A percentile compares a stretch with the other conserved stretches of the same genome.
Evolutionary conservation across 306 rosid species (phyloP).

Genomic region (Rubus parviflorus): DNA sequence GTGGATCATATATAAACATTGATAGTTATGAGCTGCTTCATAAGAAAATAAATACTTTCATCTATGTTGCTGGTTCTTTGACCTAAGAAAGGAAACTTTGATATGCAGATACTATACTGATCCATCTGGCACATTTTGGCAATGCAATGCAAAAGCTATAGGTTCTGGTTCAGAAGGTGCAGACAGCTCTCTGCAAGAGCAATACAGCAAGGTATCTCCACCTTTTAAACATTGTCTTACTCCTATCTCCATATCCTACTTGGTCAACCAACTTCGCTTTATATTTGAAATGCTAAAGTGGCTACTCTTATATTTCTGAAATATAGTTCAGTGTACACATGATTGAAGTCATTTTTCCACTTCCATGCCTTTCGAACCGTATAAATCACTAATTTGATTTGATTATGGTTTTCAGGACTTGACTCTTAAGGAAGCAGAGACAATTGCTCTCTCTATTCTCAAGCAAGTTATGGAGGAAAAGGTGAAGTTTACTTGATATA

Average conservation of each 20-base stretch:
- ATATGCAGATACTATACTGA: constrained; percentile 83
- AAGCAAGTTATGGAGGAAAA: constrained; percentile 99
- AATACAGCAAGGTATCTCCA: constrained; percentile 77
- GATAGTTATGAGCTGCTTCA: not conserved
- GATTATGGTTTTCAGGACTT: constrained; percentile 57
- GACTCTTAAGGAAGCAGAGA: constrained; percentile 92
- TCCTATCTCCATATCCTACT: not conserved
- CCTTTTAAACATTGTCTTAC: not conserved
- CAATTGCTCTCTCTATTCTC: constrained; percentile 92
- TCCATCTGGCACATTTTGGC: constrained; percentile 99
- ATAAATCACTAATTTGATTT: not conserved
- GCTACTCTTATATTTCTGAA: not conserved
- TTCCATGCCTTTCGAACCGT: not conserved
- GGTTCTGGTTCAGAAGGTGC: constrained; percentile 99
- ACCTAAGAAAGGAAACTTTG: constrained; percentile 20
- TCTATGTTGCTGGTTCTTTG: not conserved
- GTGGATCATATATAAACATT: not conserved
- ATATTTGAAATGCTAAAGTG: not conserved
- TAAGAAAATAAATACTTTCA: not conserved
- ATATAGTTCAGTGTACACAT: not conserved
- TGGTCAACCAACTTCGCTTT: not conserved
- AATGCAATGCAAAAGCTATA: constrained; percentile 97
- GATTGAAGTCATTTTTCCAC: not conserved
- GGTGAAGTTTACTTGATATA: constrained; percentile 40
- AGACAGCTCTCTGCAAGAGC: constrained; percentile 98